These are phyloP conservation scores for Pseudocercospora cruenta DNA, from an alignment of 2,329 filamentous ascomycete species.

Conservation along the genomic window DNA sequence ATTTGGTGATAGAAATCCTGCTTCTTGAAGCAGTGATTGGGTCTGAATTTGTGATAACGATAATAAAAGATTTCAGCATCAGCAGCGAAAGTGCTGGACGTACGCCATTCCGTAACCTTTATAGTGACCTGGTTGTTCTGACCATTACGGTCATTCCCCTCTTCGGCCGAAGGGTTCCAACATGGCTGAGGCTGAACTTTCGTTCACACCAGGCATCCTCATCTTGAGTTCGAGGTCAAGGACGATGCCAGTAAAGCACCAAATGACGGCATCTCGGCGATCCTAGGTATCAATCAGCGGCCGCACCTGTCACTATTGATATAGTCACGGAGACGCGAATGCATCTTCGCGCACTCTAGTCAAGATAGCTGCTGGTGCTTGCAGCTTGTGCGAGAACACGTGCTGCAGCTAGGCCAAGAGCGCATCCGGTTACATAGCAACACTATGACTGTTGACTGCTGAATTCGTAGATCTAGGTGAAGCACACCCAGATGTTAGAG, in stretches of 20 bases:
- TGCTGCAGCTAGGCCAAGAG: background rate
- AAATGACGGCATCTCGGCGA: background rate
- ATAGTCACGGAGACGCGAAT: background rate
- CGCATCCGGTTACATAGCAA: background rate
- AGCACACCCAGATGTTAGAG: background rate
- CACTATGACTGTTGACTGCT: background rate
- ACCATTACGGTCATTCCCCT: constrained; percentile 3
- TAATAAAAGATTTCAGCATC: background rate
- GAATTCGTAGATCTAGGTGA: background rate
- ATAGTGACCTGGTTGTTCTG: background rate
- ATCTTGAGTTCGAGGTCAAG: background rate
- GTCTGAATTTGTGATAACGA: background rate
- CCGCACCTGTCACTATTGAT: background rate
- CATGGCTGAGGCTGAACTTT: background rate
- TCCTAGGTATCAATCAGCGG: background rate
- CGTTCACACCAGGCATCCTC: background rate
- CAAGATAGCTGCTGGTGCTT: background rate
- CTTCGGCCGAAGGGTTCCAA: background rate
- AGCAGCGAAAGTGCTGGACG: background rate
- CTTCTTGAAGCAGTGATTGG: background rate
- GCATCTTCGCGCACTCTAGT: background rate
- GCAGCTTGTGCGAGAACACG: background rate
- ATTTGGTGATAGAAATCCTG: background rate
- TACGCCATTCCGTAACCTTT: constrained; percentile 1
- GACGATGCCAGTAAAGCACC: background rate